Evolutionary conservation across 2,329 filamentous ascomycete genomes (phyloP), one percentile per base, ranked within the genome.

Genomic region (Monosporascus sp.): DNA sequence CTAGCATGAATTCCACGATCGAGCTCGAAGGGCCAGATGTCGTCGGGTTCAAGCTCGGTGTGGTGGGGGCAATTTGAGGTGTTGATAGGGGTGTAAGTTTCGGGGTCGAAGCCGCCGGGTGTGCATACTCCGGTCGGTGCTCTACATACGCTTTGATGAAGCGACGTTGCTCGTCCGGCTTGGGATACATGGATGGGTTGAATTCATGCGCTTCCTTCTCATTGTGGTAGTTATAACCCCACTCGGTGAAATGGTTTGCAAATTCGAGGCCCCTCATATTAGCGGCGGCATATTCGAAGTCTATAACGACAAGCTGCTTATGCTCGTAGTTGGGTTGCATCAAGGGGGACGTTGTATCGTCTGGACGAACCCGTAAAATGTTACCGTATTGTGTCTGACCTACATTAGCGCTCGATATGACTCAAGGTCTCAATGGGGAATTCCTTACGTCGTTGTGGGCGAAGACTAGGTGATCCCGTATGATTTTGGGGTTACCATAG

Each of bases 221-320:
- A 66, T 94, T 86, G 68, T 97, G 92, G 72, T 99, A 99, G 72
- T 99, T 93, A 78, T 97, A 97, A 63, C 90, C 89, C 94, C 94
- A 99, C 73, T 99, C 94, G 1, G 90, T 89, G 72, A 99, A 99
- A 72, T 99, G 94, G 69, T 99, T 99, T 54, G 91, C 94, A 68
- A 99, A 97, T 71, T 99, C 94, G 17, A 91, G 78, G 1, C 91
- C 94, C 0, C 85, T 85, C 0, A 86, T 79, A 68, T 97, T 99
- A 53, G 93, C 91, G 2, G 87, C 92, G 1, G 94, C 89, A 68
- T 99, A 99, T 67, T 99, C 94, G 65, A 99, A 99, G 69, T 99
- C 94, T 65, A 99, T 99, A 59, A 99, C 94, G 17, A 97, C 82
- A 16, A 99, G 82, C 72, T 96, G 93, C 71, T 96, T 97, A 74